Evolutionary conservation across 2,329 filamentous ascomycete species (phyloP), one percentile per base, ranked within the genome.

Genomic region (Aspergillus sp.): DNA sequence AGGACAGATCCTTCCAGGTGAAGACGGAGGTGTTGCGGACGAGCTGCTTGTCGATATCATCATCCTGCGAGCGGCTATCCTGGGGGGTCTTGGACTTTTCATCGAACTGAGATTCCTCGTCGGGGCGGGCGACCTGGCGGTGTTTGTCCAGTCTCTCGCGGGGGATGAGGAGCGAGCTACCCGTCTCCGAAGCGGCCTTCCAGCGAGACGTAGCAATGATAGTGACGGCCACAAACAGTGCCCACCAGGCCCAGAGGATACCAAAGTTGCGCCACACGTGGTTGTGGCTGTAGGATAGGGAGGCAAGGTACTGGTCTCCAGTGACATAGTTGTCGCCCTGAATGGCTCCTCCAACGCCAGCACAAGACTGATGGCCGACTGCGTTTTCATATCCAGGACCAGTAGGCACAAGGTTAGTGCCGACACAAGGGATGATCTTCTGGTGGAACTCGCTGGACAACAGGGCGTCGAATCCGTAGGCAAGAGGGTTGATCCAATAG

Each of bases 1-100:
- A 90, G 1, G 75, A 79, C 17, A 91, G 79, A 52, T 89, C 80
- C 64, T 86, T 86, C 86, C 87, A 91, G 1, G 87, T 90, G 60
- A 90, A 89, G 0, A 88, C 76, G 0, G 83, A 85, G 0, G 81
- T 86, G 65, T 88, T 88, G 22, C 79, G 79, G 26, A 85, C 70
- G 1, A 88, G 73, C 26, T 75, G 65, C 2, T 66, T 67, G 36
- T 75, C 69, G n/a, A 67, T 59, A 22, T 60, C 55, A 14, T 58
- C 56, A 17, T 59, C 56, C 6, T 61, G 52, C 6, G 35, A 43
- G 30, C 58, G 58, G 10, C 54, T 53, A 9, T 60, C 59, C 10
- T 60, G 50, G 1, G 57, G 57, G 16, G 53, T 61, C 49, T 60
- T 57, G 22, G 53, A 42, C 20, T 64, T 71, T 46, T 57, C 67